These are phyloP conservation scores for Cubamyces sp. DNA, from an alignment of 768 basidiomycete species.

Conservation along the genomic window DNA sequence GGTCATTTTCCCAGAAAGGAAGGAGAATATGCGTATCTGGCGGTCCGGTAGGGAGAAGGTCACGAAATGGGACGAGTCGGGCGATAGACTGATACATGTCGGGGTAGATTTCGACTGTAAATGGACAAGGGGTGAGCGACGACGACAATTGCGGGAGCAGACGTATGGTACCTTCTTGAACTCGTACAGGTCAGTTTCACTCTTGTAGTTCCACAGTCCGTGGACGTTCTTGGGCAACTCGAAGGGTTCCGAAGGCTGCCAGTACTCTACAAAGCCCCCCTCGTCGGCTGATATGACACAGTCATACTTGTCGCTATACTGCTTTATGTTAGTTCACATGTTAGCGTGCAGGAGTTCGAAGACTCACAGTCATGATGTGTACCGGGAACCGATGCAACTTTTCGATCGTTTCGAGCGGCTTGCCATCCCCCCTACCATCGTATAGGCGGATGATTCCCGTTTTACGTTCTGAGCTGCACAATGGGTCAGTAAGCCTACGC, in stretches of 20 bases:
- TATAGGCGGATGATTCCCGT: constrained; percentile 84
- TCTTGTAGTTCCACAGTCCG: constrained; percentile 90
- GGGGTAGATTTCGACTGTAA: constrained; percentile 86
- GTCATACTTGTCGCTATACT: constrained; percentile 93
- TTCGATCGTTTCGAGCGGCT: constrained; percentile 74
- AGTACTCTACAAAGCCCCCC: constrained; percentile 94
- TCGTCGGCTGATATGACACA: constrained; percentile 95
- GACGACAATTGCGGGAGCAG: not conserved
- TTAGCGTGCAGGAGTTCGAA: not conserved
- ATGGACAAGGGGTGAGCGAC: not conserved
- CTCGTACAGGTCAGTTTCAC: constrained; percentile 91
- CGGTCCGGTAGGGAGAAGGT: constrained; percentile 94
- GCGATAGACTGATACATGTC: constrained; percentile 90
- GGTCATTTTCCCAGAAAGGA: constrained; percentile 85
- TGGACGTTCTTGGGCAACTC: constrained; percentile 76
- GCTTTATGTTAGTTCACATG: constrained; percentile 3
- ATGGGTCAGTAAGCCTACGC: constrained; percentile 27
- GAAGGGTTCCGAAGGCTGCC: constrained; percentile 91
- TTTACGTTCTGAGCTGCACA: constrained; percentile 71
- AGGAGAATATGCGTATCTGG: constrained; percentile 91
- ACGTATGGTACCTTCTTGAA: constrained; percentile 83
- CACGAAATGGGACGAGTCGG: constrained; percentile 85
- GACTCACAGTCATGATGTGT: constrained; percentile 78
- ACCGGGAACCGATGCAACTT: constrained; percentile 88
- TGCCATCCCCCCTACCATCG: constrained; percentile 86